Evolutionary conservation across 257 asterid species (phyloP).

Genomic region (Verbena officinalis): DNA sequence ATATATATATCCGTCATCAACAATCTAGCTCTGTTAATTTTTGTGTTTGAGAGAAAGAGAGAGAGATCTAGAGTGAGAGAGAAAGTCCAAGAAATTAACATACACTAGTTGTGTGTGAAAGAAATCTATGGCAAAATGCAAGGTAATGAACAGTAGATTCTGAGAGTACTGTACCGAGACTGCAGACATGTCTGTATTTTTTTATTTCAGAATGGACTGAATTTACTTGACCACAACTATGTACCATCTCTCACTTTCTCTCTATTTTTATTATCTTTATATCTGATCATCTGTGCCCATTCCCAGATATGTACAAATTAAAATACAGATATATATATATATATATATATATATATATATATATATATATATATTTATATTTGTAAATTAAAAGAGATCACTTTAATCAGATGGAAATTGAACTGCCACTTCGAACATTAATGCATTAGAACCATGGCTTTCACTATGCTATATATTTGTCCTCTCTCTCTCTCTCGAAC

Average conservation of each 20-base stretch:
- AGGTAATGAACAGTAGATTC: constrained; percentile 51
- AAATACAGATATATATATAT: neutral
- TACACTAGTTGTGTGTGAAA: constrained; percentile 11
- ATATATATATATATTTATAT: neutral
- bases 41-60: constrained; percentile 19
- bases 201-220: constrained; percentile 30
- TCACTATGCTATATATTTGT: constrained; percentile 47
- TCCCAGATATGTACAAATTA: neutral
- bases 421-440: constrained; percentile 55
- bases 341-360: neutral
- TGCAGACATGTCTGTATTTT: constrained; percentile 33
- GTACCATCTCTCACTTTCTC: constrained; percentile 10
- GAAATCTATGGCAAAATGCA: constrained; percentile 48
- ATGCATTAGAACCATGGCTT: constrained; percentile 49
- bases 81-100: neutral
- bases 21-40: neutral
- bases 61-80: too few relatives aligned
- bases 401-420: constrained; percentile 38
- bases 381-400: constrained; percentile 20
- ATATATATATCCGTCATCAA: neutral
- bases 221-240: constrained; percentile 46
- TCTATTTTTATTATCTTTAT: neutral
- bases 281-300: neutral
- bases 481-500: constrained; percentile 22
- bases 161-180: constrained; percentile 38